Conservation (phyloP, 768 basidiomycete species). For the Leccinum subgranulosum region DNA sequence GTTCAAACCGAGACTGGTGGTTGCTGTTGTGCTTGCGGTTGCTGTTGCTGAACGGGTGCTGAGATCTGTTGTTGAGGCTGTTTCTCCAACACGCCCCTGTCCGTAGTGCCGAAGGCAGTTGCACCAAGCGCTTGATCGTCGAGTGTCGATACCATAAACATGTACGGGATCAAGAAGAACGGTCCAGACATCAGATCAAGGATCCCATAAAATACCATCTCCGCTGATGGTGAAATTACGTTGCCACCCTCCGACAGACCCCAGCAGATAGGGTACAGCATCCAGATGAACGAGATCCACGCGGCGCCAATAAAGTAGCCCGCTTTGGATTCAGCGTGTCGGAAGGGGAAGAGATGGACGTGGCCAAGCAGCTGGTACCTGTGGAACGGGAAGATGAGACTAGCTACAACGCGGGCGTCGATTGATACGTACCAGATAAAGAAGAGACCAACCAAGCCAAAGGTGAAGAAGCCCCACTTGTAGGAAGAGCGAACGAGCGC, state of each 20-base stretch:
- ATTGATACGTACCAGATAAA: slow-evolving; percentile 45
- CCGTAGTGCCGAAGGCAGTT: slow-evolving; percentile 9
- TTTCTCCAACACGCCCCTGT: slow-evolving; percentile 3
- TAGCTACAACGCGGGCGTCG: background rate
- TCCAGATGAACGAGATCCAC: slow-evolving; percentile 52
- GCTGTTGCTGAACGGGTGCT: no score
- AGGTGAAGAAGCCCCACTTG: slow-evolving; percentile 52
- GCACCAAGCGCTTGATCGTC: background rate
- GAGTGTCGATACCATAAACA: slow-evolving; percentile 12
- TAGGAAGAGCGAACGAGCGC: slow-evolving; percentile 48
- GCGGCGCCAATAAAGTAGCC: slow-evolving; percentile 35
- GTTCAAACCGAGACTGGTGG: background rate
- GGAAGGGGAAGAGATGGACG: slow-evolving; percentile 25
- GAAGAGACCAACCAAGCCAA: slow-evolving; percentile 45
- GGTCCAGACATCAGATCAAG: slow-evolving; percentile 39
- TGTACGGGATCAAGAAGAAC: slow-evolving; percentile 34
- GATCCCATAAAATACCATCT: slow-evolving; percentile 57
- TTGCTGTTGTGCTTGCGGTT: background rate
- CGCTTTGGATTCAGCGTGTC: slow-evolving; percentile 19
- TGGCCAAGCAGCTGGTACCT: slow-evolving; percentile 33
- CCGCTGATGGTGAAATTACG: slow-evolving; percentile 45
- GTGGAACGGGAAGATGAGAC: background rate
- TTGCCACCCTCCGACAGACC: slow-evolving; percentile 51
- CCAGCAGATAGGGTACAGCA: slow-evolving; percentile 59
- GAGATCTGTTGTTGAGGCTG: background rate